Percentiles rank a stretch among this genome's conserved stretches.
phyloP scores from a whole-genome alignment of 2,329 filamentous ascomycete species.

The Penicillium sp. region DNA sequence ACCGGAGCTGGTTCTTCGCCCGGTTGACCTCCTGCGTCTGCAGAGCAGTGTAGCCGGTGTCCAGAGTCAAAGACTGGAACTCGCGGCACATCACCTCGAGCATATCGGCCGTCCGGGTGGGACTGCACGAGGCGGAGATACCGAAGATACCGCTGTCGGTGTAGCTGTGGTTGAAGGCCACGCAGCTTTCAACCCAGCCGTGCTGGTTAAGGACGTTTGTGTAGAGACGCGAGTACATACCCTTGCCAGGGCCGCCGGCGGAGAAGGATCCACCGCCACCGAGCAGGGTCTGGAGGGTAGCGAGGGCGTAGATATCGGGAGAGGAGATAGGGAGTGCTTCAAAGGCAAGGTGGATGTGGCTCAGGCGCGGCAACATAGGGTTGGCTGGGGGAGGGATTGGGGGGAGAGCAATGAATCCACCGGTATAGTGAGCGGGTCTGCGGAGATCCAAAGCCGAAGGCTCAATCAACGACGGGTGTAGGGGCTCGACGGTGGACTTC shows the following conservation, averaged over 20 bases:
- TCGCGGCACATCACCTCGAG: slow-evolving; percentile 95
- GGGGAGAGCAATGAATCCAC: slow-evolving; percentile 87
- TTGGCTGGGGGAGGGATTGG: slow-evolving; percentile 77
- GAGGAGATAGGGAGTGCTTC: slow-evolving; percentile 90
- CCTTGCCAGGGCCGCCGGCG: slow-evolving; percentile 94
- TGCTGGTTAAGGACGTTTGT: slow-evolving; percentile 98
- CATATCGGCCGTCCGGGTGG: slow-evolving; percentile 79
- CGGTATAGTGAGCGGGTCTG: slow-evolving; percentile 81
- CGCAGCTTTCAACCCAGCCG: slow-evolving; percentile 94
- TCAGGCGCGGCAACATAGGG: slow-evolving; percentile 78
- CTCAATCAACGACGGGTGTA: slow-evolving; percentile 55
- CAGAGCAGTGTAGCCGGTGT: slow-evolving; percentile 75
- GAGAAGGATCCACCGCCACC: slow-evolving; percentile 97
- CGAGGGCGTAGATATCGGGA: slow-evolving; percentile 93
- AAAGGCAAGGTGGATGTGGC: slow-evolving; percentile 94
- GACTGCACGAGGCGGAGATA: slow-evolving; percentile 84
- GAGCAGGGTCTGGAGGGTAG: slow-evolving; percentile 92
- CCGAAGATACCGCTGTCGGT: slow-evolving; percentile 95
- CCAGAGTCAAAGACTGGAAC: slow-evolving; percentile 76
- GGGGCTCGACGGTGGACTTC: slow-evolving; percentile 61
- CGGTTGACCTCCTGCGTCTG: slow-evolving; percentile 80
- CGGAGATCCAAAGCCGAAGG: slow-evolving; percentile 62
- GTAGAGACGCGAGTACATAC: slow-evolving; percentile 98
- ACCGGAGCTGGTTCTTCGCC: slow-evolving; percentile 95
- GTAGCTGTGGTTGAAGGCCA: slow-evolving; percentile 97